phyloP scores from a whole-genome alignment of 176 grass and related monocot genomes.

The Elymus sibiricus region DNA sequence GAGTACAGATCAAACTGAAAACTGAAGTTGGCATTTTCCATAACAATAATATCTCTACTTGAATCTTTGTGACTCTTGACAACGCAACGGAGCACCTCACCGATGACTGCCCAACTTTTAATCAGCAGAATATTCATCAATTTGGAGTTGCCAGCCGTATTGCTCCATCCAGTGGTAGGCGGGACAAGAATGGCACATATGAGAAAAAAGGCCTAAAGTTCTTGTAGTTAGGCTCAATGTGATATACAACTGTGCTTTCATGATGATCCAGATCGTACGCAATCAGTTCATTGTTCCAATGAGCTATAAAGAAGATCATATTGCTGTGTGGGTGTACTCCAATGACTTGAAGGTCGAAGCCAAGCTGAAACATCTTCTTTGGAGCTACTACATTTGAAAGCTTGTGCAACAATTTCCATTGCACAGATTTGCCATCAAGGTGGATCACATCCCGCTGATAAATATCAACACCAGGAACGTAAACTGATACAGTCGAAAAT shows the following conservation, averaged over 20 bases:
- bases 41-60: neutral
- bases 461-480: neutral
- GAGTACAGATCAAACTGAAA: neutral
- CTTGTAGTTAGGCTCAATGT: neutral
- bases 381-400: neutral
- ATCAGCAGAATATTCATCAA: neutral
- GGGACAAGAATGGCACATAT: too few species aligned
- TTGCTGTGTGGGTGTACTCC: too few species aligned
- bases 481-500: neutral
- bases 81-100: neutral
- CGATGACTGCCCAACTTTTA: neutral
- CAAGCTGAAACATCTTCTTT: neutral
- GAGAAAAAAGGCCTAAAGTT: too few species aligned
- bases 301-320: neutral
- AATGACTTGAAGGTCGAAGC: neutral
- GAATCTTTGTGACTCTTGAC: neutral
- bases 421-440: neutral
- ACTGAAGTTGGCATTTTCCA: neutral
- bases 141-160: neutral
- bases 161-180: neutral
- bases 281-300: neutral
- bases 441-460: neutral
- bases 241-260: neutral
- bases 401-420: neutral
- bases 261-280: neutral